Conservation (phyloP, 495 filamentous ascomycete genomes). For the Aspergillus baeticus region DNA sequence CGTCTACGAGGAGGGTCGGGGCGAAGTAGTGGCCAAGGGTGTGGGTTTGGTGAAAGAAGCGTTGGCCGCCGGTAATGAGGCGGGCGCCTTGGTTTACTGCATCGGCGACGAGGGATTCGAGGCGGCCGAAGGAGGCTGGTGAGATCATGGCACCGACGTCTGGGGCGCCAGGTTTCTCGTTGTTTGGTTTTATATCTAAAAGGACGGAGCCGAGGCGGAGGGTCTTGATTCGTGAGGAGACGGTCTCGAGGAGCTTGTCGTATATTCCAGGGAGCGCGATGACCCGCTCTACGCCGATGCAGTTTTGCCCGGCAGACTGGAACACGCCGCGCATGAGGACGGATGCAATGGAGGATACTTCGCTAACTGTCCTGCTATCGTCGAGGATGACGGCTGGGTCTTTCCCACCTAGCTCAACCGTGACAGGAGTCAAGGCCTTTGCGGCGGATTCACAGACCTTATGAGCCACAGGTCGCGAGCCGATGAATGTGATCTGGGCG, state of each 20-base stretch:
- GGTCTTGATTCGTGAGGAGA: slow-evolving; percentile 66
- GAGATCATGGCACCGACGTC: slow-evolving; percentile 94
- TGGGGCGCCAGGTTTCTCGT: slow-evolving; percentile 28
- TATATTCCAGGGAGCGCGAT: slow-evolving; percentile 76
- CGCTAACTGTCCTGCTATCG: slow-evolving; percentile 55
- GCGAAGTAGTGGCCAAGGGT: slow-evolving; percentile 84
- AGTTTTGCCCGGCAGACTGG: slow-evolving; percentile 97
- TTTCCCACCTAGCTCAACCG: slow-evolving; percentile 92
- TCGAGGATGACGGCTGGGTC: slow-evolving; percentile 92
- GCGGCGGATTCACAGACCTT: slow-evolving; percentile 84
- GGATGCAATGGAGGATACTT: slow-evolving; percentile 68
- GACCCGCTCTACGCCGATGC: slow-evolving; percentile 93
- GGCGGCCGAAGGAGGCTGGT: slow-evolving; percentile 60
- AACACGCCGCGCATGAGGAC: slow-evolving; percentile 90
- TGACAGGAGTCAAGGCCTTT: slow-evolving; percentile 76
- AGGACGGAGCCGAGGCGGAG: slow-evolving; percentile 71
- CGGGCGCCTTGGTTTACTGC: slow-evolving; percentile 76
- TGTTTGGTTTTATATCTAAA: slow-evolving; percentile 43
- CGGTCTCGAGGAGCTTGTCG: slow-evolving; percentile 63
- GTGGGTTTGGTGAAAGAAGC: slow-evolving; percentile 64
- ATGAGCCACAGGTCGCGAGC: slow-evolving; percentile 81
- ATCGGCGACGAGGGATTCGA: slow-evolving; percentile 71
- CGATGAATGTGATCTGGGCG: slow-evolving; percentile 96
- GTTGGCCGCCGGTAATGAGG: slow-evolving; percentile 78
- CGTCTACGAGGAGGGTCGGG: slow-evolving; percentile 86